These are phyloP conservation scores for Pseudozyma tsukubaensis DNA, from an alignment of 1,284 basidiomycete genomes.

Conservation along the genomic window DNA sequence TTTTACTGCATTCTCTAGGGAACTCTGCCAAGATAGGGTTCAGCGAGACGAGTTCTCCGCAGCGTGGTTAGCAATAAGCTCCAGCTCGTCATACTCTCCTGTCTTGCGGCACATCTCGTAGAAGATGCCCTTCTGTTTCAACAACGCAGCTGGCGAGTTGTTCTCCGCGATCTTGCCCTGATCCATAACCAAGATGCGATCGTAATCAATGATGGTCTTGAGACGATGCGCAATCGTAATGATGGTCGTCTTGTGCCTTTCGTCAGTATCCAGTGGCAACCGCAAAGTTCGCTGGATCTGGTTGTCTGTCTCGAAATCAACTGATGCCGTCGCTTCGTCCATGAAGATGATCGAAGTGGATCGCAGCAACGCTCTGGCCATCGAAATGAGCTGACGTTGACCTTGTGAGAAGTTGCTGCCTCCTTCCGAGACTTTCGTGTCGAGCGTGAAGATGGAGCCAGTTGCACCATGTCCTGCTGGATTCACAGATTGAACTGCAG, in stretches of 20 bases:
- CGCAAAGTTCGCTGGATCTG: conserved; percentile 81
- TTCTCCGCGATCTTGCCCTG: conserved; percentile 71
- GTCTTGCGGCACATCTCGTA: conserved; percentile 55
- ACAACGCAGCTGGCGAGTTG: conserved; percentile 71
- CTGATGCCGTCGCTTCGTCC: conserved; percentile 67
- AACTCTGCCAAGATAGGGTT: background rate
- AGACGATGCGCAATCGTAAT: conserved; percentile 82
- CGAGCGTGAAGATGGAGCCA: conserved; percentile 39
- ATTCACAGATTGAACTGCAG: conserved; percentile 17
- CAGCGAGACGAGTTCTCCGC: background rate
- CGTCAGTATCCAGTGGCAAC: conserved; percentile 53
- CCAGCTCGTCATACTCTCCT: conserved; percentile 50
- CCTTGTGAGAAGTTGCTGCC: conserved; percentile 66
- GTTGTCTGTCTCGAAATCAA: conserved; percentile 60
- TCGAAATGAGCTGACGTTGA: conserved; percentile 63
- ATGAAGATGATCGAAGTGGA: conserved; percentile 63
- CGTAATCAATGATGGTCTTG: conserved; percentile 68
- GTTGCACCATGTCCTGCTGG: background rate
- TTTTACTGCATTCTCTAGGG: too few relatives aligned
- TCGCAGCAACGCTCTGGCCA: conserved; percentile 63
- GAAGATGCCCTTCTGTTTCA: conserved; percentile 59
- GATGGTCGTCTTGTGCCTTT: conserved; percentile 73
- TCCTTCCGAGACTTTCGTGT: conserved; percentile 58
- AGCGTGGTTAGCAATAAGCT: conserved; percentile 27
- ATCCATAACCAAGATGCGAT: conserved; percentile 72